Conservation (phyloP, 768 basidiomycete species). For the Royoungia palumana region DNA sequence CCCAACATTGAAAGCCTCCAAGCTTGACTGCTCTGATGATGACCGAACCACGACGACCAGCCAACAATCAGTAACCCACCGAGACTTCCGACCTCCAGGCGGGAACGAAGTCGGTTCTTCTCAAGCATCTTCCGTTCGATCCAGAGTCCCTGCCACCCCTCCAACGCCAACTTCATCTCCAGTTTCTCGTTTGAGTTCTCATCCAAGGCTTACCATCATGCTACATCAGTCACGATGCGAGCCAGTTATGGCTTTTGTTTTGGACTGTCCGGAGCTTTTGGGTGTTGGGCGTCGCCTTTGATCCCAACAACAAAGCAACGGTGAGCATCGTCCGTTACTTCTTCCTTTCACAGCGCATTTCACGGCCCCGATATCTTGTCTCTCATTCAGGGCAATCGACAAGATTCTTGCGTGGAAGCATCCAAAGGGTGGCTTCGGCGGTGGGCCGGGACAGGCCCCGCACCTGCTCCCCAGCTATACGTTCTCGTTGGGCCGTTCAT, state of each 20-base stretch:
- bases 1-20: no score
- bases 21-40: conserved; percentile 11
- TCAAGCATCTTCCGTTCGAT: conserved; percentile 46
- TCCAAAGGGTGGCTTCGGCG: conserved; percentile 85
- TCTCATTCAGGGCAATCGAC: conserved; percentile 58
- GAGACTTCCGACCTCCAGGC: conserved; percentile 59
- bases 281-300: conserved; percentile 70
- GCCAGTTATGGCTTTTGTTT: conserved; percentile 92
- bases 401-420: conserved; percentile 83
- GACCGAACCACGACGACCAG: conserved; percentile 31
- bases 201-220: conserved; percentile 76
- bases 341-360: not conserved
- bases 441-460: conserved; percentile 84
- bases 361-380: not conserved
- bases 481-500: conserved; percentile 54
- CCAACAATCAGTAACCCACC: conserved; percentile 61
- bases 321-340: conserved; percentile 46
- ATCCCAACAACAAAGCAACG: conserved; percentile 73
- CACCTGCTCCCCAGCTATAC: conserved; percentile 93
- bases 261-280: conserved; percentile 89
- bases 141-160: conserved; percentile 37
- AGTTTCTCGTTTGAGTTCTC: conserved; percentile 70
- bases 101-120: conserved; percentile 65
- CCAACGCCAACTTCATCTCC: conserved; percentile 64
- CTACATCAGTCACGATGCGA: conserved; percentile 87